Evolutionary conservation across 805 yeast species (phyloP), one percentile per base, ranked within the genome.

Genomic region (Zygosaccharomyces kombuchaensis): DNA sequence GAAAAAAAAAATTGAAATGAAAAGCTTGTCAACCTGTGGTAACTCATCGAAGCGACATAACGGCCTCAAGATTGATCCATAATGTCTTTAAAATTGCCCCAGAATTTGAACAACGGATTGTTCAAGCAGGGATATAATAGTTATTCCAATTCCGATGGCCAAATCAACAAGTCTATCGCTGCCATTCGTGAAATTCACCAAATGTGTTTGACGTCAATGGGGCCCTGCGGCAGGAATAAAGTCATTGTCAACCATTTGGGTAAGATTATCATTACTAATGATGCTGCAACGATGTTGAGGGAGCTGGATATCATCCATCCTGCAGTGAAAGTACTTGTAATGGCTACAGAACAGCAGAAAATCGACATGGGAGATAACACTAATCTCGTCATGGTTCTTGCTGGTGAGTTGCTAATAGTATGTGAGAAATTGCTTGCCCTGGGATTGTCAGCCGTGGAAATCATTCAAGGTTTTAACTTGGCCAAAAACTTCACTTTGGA

Each of bases 331-430:
- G 80, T 93, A 38, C 77, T 93, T 51, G 93, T 91, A 45, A 89
- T 89, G 97, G 96, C 98, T 16, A 81, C 95, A 10, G 87, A 91
- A 65, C 99, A 93, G 72, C 99, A 93, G 70, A 96, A 93, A 66
- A 78, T 81, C 57, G 99, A 91, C 73, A 85, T 91, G 88, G 99
- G 99, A 50, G 99, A 93, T 68, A 87, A 87, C 59, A 87, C 97
- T 19, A 93, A 91, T 67, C 77, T 90, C 52, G 98, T 93, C 34
- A 77, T 93, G 56, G 80, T 91, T 30, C 76, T 93, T 51, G 96
- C 97, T 21, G 98, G 98, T 45, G 98, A 93, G 66, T 72, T 93
- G 47, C 76, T 93, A 53, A 84, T 81, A 59, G 80, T 86, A 56
- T 87, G 96, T 40, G 96, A 90, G 66, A 87, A 87, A 64, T 73